phyloP scores from a whole-genome alignment of 2,329 filamentous ascomycete genomes.

The Exophiala viscosa region DNA sequence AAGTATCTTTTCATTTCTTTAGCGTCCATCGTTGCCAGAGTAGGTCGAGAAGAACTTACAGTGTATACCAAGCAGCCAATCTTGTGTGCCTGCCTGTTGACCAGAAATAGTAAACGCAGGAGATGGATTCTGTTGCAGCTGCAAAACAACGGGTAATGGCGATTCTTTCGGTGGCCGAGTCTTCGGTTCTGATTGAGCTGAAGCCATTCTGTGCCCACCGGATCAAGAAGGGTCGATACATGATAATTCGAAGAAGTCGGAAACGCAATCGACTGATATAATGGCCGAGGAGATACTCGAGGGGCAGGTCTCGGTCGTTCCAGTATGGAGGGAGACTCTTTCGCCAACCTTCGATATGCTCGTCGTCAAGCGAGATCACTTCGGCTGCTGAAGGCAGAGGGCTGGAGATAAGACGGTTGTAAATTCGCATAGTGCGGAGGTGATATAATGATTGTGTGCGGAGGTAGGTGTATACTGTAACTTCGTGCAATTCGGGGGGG shows the following conservation, averaged over 20 bases:
- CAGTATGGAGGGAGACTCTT: slow-evolving; percentile 40
- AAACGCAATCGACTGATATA: slow-evolving; percentile 42
- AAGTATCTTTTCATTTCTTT: slow-evolving; percentile 34
- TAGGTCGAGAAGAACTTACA: slow-evolving; percentile 25
- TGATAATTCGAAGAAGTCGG: slow-evolving; percentile 43
- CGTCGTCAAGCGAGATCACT: slow-evolving; percentile 38
- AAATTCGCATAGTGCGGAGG: slow-evolving; percentile 42
- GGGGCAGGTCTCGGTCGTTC: slow-evolving; percentile 34
- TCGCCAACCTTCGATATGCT: slow-evolving; percentile 42
- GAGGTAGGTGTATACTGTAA: slow-evolving; percentile 43
- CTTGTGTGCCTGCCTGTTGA: slow-evolving; percentile 39
- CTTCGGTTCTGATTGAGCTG: not conserved
- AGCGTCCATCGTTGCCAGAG: not conserved
- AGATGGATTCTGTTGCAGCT: slow-evolving; percentile 41
- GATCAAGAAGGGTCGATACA: slow-evolving; percentile 41
- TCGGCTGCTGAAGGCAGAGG: slow-evolving; percentile 42
- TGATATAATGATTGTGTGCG: slow-evolving; percentile 43
- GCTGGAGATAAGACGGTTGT: slow-evolving; percentile 43
- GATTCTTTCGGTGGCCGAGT: slow-evolving; percentile 36
- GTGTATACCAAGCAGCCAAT: slow-evolving; percentile 44
- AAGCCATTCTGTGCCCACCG: slow-evolving; percentile 31
- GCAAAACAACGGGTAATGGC: slow-evolving; percentile 40
- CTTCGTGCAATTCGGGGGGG: slow-evolving; percentile 37
- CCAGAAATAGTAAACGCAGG: slow-evolving; percentile 42
- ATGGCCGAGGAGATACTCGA: slow-evolving; percentile 38